Conservation (phyloP, 805 yeast genomes). For the Metschnikowia proteae region DNA sequence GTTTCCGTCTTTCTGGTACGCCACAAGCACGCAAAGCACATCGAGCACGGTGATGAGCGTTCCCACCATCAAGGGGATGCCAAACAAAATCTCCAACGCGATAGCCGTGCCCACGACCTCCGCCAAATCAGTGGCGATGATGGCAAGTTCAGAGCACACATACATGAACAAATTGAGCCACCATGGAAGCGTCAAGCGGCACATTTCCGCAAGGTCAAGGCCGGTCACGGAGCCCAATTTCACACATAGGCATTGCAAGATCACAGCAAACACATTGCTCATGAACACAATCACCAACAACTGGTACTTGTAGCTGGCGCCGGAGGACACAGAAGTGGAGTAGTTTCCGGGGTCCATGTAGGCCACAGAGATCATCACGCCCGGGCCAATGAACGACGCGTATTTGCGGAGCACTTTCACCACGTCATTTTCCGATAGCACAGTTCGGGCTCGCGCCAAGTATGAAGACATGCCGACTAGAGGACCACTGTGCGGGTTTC, state of each 20-base stretch:
- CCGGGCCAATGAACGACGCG: conserved; percentile 76
- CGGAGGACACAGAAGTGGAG: conserved; percentile 85
- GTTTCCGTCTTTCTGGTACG: conserved; percentile 71
- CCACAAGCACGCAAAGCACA: conserved; percentile 72
- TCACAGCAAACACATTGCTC: conserved; percentile 81
- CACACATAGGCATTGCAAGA: conserved; percentile 77
- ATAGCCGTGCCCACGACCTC: conserved; percentile 95
- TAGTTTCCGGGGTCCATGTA: conserved; percentile 95
- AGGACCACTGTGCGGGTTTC: not conserved
- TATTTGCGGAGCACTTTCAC: conserved; percentile 44
- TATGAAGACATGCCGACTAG: not conserved
- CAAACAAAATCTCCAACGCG: conserved; percentile 70
- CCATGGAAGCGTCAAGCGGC: conserved; percentile 64
- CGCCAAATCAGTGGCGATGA: conserved; percentile 88
- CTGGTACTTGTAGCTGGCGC: conserved; percentile 73
- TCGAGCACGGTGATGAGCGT: conserved; percentile 78
- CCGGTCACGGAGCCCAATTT: conserved; percentile 90
- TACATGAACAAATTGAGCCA: conserved; percentile 65
- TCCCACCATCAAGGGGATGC: conserved; percentile 70
- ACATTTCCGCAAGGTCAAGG: conserved; percentile 79
- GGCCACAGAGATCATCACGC: conserved; percentile 82
- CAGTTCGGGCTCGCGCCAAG: conserved; percentile 1
- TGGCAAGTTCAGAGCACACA: conserved; percentile 76
- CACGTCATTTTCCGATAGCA: conserved; percentile 11
- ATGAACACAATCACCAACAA: conserved; percentile 68